Percentiles rank a stretch among this genome's conserved stretches.
phyloP scores from a whole-genome alignment of 1,284 basidiomycete species.

The Trichosporon ovoides region DNA sequence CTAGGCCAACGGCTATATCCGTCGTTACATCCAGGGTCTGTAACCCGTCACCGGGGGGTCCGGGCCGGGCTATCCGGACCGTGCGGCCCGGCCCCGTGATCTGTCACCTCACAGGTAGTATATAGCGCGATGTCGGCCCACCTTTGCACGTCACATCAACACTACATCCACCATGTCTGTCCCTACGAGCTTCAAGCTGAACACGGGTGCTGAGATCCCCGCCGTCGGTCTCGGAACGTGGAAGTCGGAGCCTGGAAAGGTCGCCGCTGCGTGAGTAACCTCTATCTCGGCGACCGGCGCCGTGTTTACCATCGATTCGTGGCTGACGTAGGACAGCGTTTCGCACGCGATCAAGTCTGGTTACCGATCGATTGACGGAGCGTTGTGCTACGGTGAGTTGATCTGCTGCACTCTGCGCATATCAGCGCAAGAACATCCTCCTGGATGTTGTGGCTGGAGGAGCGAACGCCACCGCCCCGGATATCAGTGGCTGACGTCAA shows the following conservation, averaged over 20 bases:
- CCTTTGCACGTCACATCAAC: background rate
- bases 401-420: no score
- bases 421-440: no score
- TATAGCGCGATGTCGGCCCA: background rate
- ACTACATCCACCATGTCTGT: slow-evolving; percentile 3
- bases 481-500: slow-evolving; percentile 25
- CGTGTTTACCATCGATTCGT: background rate
- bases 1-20: no score
- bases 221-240: slow-evolving; percentile 73
- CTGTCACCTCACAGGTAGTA: no score
- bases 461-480: no score
- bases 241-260: slow-evolving; percentile 69
- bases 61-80: no score
- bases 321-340: slow-evolving; percentile 48
- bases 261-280: slow-evolving; percentile 52
- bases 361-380: slow-evolving; percentile 66
- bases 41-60: no score
- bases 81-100: no score
- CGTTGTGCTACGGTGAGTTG: background rate
- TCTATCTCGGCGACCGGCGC: background rate
- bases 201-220: slow-evolving; percentile 65
- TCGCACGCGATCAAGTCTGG: slow-evolving; percentile 66
- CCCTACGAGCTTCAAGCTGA: slow-evolving; percentile 35
- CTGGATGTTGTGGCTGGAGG: no score
- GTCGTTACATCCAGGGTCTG: no score